Conservation (phyloP, 2,329 filamentous ascomycete genomes). For the Cladophialophora exuberans region DNA sequence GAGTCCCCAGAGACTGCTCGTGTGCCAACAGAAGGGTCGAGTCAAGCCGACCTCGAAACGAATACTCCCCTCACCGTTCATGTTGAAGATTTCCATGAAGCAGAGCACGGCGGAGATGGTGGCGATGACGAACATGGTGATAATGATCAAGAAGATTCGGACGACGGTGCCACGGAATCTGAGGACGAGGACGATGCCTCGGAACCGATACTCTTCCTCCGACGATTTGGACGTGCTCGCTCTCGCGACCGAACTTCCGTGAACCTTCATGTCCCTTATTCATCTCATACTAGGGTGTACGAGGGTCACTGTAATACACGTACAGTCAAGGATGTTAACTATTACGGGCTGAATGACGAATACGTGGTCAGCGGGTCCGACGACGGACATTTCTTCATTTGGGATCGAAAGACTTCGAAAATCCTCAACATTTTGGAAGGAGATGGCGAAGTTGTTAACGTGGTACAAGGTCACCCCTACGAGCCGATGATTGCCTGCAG, state of each 20-base stretch:
- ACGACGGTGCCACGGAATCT: conserved; percentile 7
- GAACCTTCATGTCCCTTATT: conserved; percentile 59
- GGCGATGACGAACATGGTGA: conserved; percentile 22
- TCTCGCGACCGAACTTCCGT: conserved; percentile 54
- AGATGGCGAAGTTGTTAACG: conserved; percentile 71
- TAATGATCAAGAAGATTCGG: conserved; percentile 27
- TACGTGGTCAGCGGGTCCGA: conserved; percentile 71
- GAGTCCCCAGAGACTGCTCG: conserved; percentile 7
- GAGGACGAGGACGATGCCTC: conserved; percentile 36
- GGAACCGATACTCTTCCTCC: conserved; percentile 43
- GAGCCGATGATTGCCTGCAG: conserved; percentile 68
- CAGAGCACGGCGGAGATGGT: conserved; percentile 33
- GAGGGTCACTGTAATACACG: conserved; percentile 68
- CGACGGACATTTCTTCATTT: conserved; percentile 69
- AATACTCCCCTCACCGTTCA: conserved; percentile 17
- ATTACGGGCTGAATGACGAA: conserved; percentile 67
- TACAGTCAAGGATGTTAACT: conserved; percentile 72
- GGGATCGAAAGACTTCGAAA: conserved; percentile 65
- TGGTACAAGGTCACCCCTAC: conserved; percentile 69
- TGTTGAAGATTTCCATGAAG: conserved; percentile 29
- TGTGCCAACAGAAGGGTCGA: conserved; percentile 8
- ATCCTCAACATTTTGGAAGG: conserved; percentile 68
- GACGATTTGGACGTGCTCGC: conserved; percentile 54
- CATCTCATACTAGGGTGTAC: conserved; percentile 60
- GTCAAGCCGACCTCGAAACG: conserved; percentile 17